phyloP scores from a whole-genome alignment of 2,329 filamentous ascomycete genomes.

The Arthrinium puccinioides region DNA sequence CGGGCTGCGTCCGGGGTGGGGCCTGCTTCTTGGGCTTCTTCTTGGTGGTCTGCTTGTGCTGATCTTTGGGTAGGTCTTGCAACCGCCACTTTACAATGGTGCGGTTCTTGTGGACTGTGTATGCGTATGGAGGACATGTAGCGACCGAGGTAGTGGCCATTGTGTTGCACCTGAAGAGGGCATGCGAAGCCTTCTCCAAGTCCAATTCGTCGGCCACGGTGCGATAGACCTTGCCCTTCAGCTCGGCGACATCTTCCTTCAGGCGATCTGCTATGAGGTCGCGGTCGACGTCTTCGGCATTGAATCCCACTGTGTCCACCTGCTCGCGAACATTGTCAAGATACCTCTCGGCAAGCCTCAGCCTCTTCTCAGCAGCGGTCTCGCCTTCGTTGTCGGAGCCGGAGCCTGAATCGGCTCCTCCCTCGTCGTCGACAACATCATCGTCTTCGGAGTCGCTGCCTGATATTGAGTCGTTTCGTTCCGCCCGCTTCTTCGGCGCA shows the following conservation, averaged over 20 bases:
- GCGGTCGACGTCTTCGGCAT: conserved; percentile 87
- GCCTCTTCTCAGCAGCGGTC: conserved; percentile 79
- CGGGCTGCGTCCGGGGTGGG: conserved; percentile 54
- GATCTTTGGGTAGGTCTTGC: conserved; percentile 55
- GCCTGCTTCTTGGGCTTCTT: conserved; percentile 53
- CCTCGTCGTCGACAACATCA: conserved; percentile 40
- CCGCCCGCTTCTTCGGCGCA: conserved; percentile 37
- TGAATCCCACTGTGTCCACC: conserved; percentile 73
- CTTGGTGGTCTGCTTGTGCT: conserved; percentile 51
- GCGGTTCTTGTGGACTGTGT: conserved; percentile 82
- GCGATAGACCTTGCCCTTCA: conserved; percentile 83
- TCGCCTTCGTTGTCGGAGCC: conserved; percentile 72
- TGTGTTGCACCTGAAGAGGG: conserved; percentile 72
- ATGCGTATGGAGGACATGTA: conserved; percentile 70
- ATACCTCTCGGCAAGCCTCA: conserved; percentile 86
- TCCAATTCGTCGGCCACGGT: conserved; percentile 68
- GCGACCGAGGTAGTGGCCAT: conserved; percentile 74
- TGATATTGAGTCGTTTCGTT: conserved; percentile 70
- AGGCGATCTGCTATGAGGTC: conserved; percentile 87
- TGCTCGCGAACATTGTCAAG: conserved; percentile 84
- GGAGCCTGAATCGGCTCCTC: conserved; percentile 38
- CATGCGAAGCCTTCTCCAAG: conserved; percentile 59
- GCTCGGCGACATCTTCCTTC: conserved; percentile 86
- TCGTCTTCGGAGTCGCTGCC: conserved; percentile 72
- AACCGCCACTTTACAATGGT: conserved; percentile 85